Evolutionary conservation across 169 alveolate genomes (phyloP), one percentile per base, ranked within the genome.

Genomic region (Cryptosporidium meleagridis): DNA sequence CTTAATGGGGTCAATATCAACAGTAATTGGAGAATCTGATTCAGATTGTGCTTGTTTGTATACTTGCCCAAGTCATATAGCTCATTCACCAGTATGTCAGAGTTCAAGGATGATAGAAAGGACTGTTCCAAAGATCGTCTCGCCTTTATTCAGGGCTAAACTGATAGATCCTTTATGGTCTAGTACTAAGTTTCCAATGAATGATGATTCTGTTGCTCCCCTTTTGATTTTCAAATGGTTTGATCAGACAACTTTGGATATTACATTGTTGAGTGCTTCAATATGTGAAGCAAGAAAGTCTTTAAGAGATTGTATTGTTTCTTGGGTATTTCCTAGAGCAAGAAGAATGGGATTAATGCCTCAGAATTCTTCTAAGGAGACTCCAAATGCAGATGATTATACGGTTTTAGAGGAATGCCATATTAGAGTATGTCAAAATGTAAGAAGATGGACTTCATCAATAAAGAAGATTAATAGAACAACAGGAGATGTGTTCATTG

Each of bases 371-470:
- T 39, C 44, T 29, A 70, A 58, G 5, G 87, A 69, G 84, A 52
- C 70, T 69, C 70, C 80, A 89, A 92, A 80, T 91, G 94, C 86
- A 69, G 93, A 61, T 85, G 91, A 68, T 14, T 92, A 86, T 31
- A 87, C 86, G 61, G 96, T 94, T 18, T 80, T 94, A 68, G 96
- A 94, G 75, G 96, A 94, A 67, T 94, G 96, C 85, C 91, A 91
- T 39, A 53, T 94, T 39, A 84, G 96, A 37, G 94, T 95, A 39
- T 94, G 93, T 37, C 96, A 94, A 67, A 94, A 93, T 75, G 95
- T 94, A 53, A 80, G 96, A 35, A 87, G 96, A 45, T 94, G 96
- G 96, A 87, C 94, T 68, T 93, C 96, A 65, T 95, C 96, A 16
- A 94, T 94, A 52, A 80, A 92, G 85, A 94, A 94, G 75, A 94